Evolutionary conservation across 208 protist species (phyloP), one percentile per base, ranked within the genome.

Genomic region (Novymonas esmeraldas): DNA sequence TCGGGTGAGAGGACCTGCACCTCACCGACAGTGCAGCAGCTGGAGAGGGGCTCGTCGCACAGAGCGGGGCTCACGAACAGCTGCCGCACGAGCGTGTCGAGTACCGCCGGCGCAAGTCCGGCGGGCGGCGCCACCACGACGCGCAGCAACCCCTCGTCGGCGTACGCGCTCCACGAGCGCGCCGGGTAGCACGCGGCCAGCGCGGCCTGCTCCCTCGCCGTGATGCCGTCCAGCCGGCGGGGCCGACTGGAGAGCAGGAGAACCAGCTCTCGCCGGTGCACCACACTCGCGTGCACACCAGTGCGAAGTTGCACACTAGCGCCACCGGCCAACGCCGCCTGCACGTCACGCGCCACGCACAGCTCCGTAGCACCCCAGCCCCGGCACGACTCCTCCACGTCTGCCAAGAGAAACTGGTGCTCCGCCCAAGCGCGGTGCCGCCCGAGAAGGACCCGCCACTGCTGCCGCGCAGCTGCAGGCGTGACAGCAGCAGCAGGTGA

Each of bases 221-320:
- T 55, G 9, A 77, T 2, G 13, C 45, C 20, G 39, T 71, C 65
- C n/a, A 64, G 29, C 52, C 52, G 51, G 24, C 62, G 63, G 16
- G 55, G n/a, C 2, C 48, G 55, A 28, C 46, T 20, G 33, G 61
- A 28, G 11, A 70, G 22, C 24, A 68, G 28, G 13, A 84, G 24
- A 67, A 33, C 70, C 14, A 88, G 42, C 29, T 70, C 46, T 1
- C 29, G 49, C 41, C 85, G 59, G 1, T 91, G 79, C 0, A 92
- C 5, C 5, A 95, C 65, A 0, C 79, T 90, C 46, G 80, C 64
- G 60, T 81, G 80, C 10, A 90, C 78, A 2, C 89, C 89, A 22
- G 84, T 78, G 39, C 82, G 85, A 14, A 95, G 59, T 4, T 82
- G 84, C 18, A 93, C 78, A 13, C 78, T 65, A 57, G 11, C n/a